Percentiles rank a stretch among this genome's conserved stretches.
phyloP scores from a whole-genome alignment of 78 protist genomes.

The Monocercomonoides exilis region DNA sequence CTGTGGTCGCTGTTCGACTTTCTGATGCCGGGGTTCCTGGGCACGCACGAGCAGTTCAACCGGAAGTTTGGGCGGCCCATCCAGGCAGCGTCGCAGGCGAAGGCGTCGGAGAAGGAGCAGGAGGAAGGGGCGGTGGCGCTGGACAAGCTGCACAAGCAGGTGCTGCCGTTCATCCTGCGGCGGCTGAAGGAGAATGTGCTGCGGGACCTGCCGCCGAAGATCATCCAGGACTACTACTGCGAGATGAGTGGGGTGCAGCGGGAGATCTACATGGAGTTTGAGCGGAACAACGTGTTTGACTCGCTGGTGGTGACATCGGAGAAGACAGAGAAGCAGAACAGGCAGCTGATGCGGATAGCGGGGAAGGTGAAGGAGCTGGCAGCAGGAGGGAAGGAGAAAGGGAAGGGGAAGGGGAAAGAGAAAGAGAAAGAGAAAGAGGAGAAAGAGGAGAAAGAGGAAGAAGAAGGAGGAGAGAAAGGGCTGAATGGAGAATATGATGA shows the following conservation, averaged over 20 bases:
- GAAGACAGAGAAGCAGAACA: not conserved
- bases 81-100: not conserved
- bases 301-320: not conserved
- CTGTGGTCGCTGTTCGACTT: constrained; percentile 93
- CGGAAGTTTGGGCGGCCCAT: constrained; percentile 50
- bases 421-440: not conserved
- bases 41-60: constrained; percentile 54
- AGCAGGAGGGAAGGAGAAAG: not conserved
- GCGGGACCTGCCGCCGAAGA: constrained; percentile 91
- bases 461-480: not conserved
- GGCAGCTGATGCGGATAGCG: not conserved
- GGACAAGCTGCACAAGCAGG: constrained; percentile 68
- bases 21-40: constrained; percentile 94
- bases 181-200: constrained; percentile 81
- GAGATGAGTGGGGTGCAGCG: constrained; percentile 57
- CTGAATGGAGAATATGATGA: not conserved
- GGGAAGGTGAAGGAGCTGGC: not conserved
- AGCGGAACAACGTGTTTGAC: not conserved
- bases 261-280: constrained; percentile 10
- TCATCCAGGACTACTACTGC: constrained; percentile 75
- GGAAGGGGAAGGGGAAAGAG: not conserved
- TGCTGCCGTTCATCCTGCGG: constrained; percentile 88
- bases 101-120: constrained; percentile 1
- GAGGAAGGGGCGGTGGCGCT: not conserved
- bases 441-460: not conserved